Percentiles rank a stretch among this genome's conserved stretches.
Conservation (phyloP, 2,329 filamentous ascomycete species). For the Colletotrichum gloeosporioides region DNA sequence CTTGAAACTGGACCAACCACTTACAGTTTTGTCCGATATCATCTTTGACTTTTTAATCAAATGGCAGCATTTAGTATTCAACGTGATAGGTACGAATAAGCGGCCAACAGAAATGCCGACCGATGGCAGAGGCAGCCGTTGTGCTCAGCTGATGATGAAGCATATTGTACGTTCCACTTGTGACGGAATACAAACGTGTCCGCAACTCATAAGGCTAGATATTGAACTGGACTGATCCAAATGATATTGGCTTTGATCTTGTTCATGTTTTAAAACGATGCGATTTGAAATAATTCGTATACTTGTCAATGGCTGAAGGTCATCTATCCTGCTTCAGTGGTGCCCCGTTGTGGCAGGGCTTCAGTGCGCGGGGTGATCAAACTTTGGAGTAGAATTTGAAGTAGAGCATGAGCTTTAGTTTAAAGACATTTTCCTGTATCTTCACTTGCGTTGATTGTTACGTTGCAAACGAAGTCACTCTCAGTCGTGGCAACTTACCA, state of each 20-base stretch:
- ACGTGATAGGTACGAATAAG: not conserved
- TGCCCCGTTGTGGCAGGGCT: not conserved
- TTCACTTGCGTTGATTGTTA: not conserved
- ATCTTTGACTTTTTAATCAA: not conserved
- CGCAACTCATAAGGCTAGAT: not conserved
- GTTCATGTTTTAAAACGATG: not conserved
- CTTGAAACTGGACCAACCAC: not conserved
- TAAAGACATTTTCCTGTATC: rapidly evolving
- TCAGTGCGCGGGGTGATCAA: not conserved
- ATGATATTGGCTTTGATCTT: not conserved
- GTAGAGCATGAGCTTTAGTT: not conserved
- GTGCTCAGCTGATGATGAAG: not conserved
- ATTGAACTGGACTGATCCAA: not conserved
- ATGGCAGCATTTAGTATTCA: not conserved
- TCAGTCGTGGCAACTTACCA: not conserved
- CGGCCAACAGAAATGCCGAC: not conserved
- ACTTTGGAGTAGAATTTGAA: not conserved
- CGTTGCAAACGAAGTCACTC: not conserved
- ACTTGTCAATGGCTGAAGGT: not conserved
- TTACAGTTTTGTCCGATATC: not conserved
- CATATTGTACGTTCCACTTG: not conserved
- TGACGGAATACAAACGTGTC: not conserved
- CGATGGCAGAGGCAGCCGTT: not conserved
- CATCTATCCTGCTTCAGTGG: not conserved
- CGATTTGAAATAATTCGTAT: not conserved